These are phyloP conservation scores for Pythium diclinum DNA, from an alignment of 352 stramenopile genomes.

Conservation along the genomic window DNA sequence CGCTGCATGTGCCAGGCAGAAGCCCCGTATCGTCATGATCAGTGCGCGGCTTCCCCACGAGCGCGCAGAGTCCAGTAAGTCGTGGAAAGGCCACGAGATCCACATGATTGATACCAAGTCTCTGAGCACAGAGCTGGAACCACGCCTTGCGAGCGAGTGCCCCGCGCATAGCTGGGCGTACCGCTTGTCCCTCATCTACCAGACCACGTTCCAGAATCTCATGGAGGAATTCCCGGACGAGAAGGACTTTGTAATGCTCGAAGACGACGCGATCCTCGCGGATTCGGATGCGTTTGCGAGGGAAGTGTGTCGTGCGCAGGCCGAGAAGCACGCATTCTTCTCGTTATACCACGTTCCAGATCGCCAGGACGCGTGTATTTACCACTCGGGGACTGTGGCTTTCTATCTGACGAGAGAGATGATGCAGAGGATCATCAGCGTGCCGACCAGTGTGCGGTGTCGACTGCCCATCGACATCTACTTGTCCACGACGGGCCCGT, in stretches of 20 bases:
- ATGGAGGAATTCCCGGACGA: slow-evolving; percentile 1
- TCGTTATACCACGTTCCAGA: slow-evolving; percentile 7
- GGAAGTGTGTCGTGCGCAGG: slow-evolving; percentile 11
- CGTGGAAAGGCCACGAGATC: slow-evolving; percentile 4
- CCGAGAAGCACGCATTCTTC: slow-evolving; percentile 6
- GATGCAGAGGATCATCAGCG: slow-evolving; percentile 10
- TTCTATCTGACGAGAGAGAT: slow-evolving; percentile 12
- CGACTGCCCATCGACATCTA: slow-evolving; percentile 16
- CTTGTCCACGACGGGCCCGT: slow-evolving; percentile 8
- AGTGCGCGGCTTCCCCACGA: slow-evolving; percentile 6
- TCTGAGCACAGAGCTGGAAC: slow-evolving; percentile 7
- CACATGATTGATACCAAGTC: slow-evolving; percentile 9
- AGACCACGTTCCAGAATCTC: not conserved
- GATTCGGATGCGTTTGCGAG: not conserved
- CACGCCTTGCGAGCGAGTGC: slow-evolving; percentile 2
- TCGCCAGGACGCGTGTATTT: slow-evolving; percentile 10
- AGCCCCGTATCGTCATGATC: slow-evolving; percentile 13
- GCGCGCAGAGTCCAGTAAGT: slow-evolving; percentile 1
- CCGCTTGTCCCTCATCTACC: slow-evolving; percentile 15
- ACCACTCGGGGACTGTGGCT: slow-evolving; percentile 15
- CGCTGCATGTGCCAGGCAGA: not conserved
- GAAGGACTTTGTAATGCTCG: slow-evolving; percentile 14
- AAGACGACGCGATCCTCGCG: slow-evolving; percentile 14
- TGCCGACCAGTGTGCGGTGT: not conserved
- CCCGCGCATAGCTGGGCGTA: slow-evolving; percentile 7